Base-by-base conservation (phyloP, 306 rosid species). In the Quercus rubra region DNA sequence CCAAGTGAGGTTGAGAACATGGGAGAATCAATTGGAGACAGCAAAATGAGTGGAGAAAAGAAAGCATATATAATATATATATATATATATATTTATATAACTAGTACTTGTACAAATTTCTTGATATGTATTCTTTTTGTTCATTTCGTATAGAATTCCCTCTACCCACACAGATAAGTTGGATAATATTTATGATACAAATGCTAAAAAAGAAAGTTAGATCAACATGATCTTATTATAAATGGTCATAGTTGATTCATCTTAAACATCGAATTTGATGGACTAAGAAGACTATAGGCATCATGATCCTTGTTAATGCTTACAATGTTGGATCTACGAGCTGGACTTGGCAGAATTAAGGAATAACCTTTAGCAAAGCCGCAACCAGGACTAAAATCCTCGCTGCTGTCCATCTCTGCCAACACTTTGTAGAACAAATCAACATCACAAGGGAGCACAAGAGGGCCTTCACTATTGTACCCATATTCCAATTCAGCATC, bases 381-480 rank as follows among this genome's bases (percentile, higher is more conserved):
- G 25, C 71, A 33, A 8, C 71, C 25, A 33, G 46, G 71, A 35
- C 21, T 33, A 17, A 64, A 28, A 18, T 74, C 79, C 8, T 77
- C 86, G n/a, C 21, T 25, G 54, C 23, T 15, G 5, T 88, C 84
- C 71, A 83, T 83, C 89, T 85, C 87, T 0, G 87, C 90, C 73
- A 92, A 61, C 8, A 92, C 96, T 35, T 83, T 74, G 67, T 64
- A 78, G 82, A 94, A 94, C 78, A 88, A 72, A 62, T 82, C 92
- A 6, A 90, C 90, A 0, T 83, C 87, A 25, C 97, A 92, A 31
- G 98, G 97, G 66, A 94, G 98, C 85, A 85, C 80, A 52, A 92
- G 82, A 0, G 88, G 99, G 3, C 99, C 97, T 21, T 94, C 83
- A 17, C 85, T 81, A 19, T 33, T 64, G 30, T 83, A 83, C 0